Conservation (phyloP, 805 yeast genomes). For the Ogataea dorogensis region DNA sequence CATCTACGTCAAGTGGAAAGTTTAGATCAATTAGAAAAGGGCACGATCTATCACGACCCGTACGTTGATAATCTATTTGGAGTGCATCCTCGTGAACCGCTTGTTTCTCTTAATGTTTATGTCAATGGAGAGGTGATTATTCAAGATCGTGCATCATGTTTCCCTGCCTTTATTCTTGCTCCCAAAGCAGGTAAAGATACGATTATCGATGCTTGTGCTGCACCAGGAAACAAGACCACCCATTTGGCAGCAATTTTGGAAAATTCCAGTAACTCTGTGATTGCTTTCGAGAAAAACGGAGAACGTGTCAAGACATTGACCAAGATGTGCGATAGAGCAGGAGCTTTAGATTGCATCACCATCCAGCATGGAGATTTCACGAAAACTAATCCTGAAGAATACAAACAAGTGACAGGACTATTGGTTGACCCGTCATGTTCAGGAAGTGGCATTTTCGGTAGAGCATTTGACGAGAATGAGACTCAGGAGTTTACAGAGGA, state of each 20-base stretch:
- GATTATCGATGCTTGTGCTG: slow-evolving; percentile 92
- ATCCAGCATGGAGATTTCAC: slow-evolving; percentile 62
- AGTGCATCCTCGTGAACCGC: slow-evolving; percentile 68
- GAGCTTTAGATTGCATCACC: slow-evolving; percentile 46
- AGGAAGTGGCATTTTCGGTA: slow-evolving; percentile 96
- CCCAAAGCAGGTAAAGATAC: slow-evolving; percentile 53
- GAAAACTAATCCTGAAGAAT: slow-evolving; percentile 54
- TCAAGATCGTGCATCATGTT: slow-evolving; percentile 96
- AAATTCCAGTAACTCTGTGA: slow-evolving; percentile 45
- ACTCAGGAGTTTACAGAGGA: slow-evolving; percentile 41
- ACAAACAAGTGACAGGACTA: slow-evolving; percentile 67
- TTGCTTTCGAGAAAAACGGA: slow-evolving; percentile 86
- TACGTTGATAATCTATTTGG: slow-evolving; percentile 79
- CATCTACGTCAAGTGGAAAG: slow-evolving; percentile 46
- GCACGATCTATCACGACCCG: slow-evolving; percentile 68
- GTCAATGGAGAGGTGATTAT: slow-evolving; percentile 76
- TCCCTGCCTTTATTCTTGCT: slow-evolving; percentile 82
- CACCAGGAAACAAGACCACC: slow-evolving; percentile 98
- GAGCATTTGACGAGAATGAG: slow-evolving; percentile 64
- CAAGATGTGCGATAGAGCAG: slow-evolving; percentile 80
- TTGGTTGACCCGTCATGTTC: slow-evolving; percentile 97
- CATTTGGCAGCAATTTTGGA: slow-evolving; percentile 72
- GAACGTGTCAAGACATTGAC: slow-evolving; percentile 66
- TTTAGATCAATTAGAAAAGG: slow-evolving; percentile 43
- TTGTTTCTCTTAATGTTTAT: slow-evolving; percentile 70